Conservation (phyloP, 2,329 filamentous ascomycete species). For the Cladosporium sp. region DNA sequence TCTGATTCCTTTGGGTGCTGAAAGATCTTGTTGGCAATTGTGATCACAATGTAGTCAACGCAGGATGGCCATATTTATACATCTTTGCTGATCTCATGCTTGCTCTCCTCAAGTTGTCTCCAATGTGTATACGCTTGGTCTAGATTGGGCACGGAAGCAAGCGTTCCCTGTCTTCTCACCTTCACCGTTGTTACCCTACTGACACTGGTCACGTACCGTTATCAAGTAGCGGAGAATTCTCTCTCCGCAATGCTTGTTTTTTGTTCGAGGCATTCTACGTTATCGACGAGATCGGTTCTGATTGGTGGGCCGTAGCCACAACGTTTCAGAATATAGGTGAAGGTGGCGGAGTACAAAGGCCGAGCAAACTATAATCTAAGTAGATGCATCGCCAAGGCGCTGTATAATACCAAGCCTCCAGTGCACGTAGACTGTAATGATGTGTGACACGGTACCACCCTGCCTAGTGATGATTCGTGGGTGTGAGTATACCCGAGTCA, state of each 20-base stretch:
- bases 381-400: background rate
- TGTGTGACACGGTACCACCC: background rate
- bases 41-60: background rate
- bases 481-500: background rate
- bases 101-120: background rate
- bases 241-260: slow-evolving; percentile 8
- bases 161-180: slow-evolving; percentile 1
- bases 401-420: background rate
- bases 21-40: background rate
- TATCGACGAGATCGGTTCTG: background rate
- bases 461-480: background rate
- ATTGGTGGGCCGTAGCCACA: slow-evolving; percentile 11
- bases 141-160: slow-evolving; percentile 10
- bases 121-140: background rate
- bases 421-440: background rate
- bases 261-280: background rate
- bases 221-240: slow-evolving; percentile 16
- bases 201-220: background rate
- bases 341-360: background rate
- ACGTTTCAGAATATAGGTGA: slow-evolving; percentile 12
- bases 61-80: slow-evolving; percentile 1
- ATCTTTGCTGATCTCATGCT: background rate
- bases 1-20: background rate
- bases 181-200: background rate
- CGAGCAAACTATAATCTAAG: background rate